These are phyloP conservation scores for Penicillium robsamsonii DNA, from an alignment of 495 filamentous ascomycete genomes.

Conservation along the genomic window DNA sequence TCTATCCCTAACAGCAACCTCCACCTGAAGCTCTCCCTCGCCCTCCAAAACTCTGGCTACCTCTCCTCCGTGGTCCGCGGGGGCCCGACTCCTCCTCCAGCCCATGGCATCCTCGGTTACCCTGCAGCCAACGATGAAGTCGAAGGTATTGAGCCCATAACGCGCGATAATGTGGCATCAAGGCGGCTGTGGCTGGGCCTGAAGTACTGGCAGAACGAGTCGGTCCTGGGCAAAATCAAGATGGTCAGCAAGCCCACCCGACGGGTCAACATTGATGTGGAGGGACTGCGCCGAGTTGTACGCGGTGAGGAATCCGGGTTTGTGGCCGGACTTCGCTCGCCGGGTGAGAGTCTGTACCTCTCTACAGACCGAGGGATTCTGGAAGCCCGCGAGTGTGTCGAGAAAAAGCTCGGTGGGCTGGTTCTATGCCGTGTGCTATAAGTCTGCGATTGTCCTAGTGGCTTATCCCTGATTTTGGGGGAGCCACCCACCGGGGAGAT, in stretches of 20 bases:
- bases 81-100: conserved; percentile 62
- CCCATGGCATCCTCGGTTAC: conserved; percentile 49
- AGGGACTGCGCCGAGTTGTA: conserved; percentile 59
- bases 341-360: conserved; percentile 84
- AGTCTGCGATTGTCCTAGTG: conserved; percentile 14
- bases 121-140: conserved; percentile 37
- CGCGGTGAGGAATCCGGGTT: conserved; percentile 62
- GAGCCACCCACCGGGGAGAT: conserved; percentile 12
- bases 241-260: conserved; percentile 77
- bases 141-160: conserved; percentile 56
- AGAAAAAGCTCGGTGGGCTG: conserved; percentile 81
- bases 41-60: conserved; percentile 80
- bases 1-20: conserved; percentile 80
- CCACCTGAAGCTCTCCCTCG: conserved; percentile 70
- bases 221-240: conserved; percentile 69
- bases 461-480: conserved; percentile 5
- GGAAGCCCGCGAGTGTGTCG: conserved; percentile 83
- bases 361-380: conserved; percentile 76
- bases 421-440: conserved; percentile 68
- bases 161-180: conserved; percentile 71
- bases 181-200: conserved; percentile 86
- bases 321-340: conserved; percentile 67
- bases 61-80: conserved; percentile 78
- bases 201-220: conserved; percentile 88
- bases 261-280: conserved; percentile 60